These are phyloP conservation scores for Kwoniella mangroviensis DNA, from an alignment of 768 basidiomycete species.

Conservation along the genomic window DNA sequence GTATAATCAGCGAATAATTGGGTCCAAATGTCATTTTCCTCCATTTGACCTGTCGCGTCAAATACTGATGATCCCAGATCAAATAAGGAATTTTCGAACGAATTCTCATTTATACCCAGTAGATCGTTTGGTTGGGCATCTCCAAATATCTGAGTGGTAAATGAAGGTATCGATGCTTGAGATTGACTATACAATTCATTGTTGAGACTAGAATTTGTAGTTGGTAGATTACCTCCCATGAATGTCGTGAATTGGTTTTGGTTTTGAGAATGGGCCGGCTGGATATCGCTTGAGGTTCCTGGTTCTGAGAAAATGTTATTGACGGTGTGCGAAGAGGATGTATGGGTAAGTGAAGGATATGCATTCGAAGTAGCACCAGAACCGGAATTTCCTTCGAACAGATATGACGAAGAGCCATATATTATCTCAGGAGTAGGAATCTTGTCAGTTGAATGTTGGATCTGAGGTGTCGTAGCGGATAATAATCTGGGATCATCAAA, in stretches of 20 bases:
- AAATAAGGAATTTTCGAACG: conserved; percentile 14
- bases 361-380: neutral
- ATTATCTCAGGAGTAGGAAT: neutral
- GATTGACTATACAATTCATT: neutral
- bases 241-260: conserved; percentile 1
- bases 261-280: neutral
- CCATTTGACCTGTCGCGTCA: conserved; percentile 15
- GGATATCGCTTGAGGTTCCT: neutral
- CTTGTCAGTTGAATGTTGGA: neutral
- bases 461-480: conserved; percentile 5
- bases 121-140: neutral
- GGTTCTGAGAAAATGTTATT: neutral
- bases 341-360: neutral
- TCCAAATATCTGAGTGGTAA: neutral
- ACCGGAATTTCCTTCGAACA: neutral
- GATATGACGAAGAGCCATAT: neutral
- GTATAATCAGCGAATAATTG: conserved; percentile 31
- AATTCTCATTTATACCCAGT: conserved; percentile 1
- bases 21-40: conserved; percentile 36
- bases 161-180: neutral
- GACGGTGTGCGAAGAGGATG: neutral
- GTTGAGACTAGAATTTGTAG: neutral
- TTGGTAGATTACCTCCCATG: conserved; percentile 9
- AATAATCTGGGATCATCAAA: conserved; percentile 11
- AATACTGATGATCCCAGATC: conserved; percentile 17